Evolutionary conservation across 495 filamentous ascomycete species (phyloP).

Genomic region (Penicillium samsonianum): DNA sequence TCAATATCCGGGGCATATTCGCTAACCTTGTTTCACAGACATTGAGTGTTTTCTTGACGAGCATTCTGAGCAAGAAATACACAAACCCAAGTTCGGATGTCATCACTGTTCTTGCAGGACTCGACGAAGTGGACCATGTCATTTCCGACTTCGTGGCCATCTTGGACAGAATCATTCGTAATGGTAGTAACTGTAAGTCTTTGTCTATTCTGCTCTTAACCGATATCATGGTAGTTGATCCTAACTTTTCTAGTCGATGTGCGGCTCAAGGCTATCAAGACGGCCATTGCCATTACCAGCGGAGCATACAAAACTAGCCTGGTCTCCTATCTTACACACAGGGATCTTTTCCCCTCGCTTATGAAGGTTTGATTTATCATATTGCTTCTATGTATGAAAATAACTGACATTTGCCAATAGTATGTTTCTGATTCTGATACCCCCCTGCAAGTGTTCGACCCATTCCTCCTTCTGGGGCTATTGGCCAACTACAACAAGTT

Average conservation of each 20-base stretch:
- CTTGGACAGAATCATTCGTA: slow-evolving; percentile 79
- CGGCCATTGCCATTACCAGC: slow-evolving; percentile 81
- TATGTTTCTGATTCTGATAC: slow-evolving; percentile 81
- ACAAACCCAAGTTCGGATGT: slow-evolving; percentile 95
- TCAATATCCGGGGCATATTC: slow-evolving; percentile 8
- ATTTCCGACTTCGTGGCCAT: slow-evolving; percentile 86
- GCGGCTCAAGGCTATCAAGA: slow-evolving; percentile 75
- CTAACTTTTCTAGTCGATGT: slow-evolving; percentile 58
- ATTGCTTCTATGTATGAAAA: background rate
- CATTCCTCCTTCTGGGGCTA: slow-evolving; percentile 83
- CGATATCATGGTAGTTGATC: background rate
- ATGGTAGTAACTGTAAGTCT: slow-evolving; percentile 67
- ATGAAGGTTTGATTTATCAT: slow-evolving; percentile 69
- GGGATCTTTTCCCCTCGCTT: slow-evolving; percentile 89
- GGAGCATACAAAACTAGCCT: slow-evolving; percentile 93
- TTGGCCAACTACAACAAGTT: slow-evolving; percentile 99
- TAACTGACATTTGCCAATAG: slow-evolving; percentile 44
- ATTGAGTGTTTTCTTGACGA: slow-evolving; percentile 81
- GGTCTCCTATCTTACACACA: slow-evolving; percentile 91
- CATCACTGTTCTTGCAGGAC: slow-evolving; percentile 82
- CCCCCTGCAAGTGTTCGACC: slow-evolving; percentile 61
- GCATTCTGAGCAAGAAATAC: slow-evolving; percentile 83
- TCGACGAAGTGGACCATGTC: slow-evolving; percentile 80
- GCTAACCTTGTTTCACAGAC: slow-evolving; percentile 64
- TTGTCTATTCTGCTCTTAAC: background rate